Base-by-base conservation (phyloP, 768 basidiomycete genomes). In the Termitomyces sp. region DNA sequence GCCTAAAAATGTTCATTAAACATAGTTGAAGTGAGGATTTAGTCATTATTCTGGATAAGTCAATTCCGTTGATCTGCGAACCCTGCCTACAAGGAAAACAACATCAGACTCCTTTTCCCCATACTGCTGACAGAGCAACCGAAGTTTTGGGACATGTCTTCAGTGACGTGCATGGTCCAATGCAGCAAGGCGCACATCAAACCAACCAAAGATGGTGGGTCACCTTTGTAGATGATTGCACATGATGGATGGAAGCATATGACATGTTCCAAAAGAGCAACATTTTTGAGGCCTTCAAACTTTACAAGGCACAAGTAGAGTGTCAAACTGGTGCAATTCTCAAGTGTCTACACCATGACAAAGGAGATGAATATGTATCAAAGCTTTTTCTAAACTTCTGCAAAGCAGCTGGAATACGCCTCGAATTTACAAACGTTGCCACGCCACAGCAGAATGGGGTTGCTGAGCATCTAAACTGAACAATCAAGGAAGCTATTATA, bases 401-500 rank as follows among this genome's bases (percentile, higher is more conserved):
- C 45, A 46, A 6, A 3, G 5, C 24, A 2, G 13, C 13, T 0
- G 22, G 45, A 0, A 46, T 46, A 13, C 6, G 45, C 6, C 12
- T 46, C 7, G 24, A 24, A 6, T 24, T 15, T 15, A 46, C 24
- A 15, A 46, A 46, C 8, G 15, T 24, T 16, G 45, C 12, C 0
- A 46, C 24, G 7, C 22, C 13, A 1, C 45, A 78, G 65, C 75
- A 80, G 53, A 82, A 81, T 60, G 73, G 77, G 12, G 70, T 78
- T 4, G 76, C 76, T 1, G 76, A 82, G 61, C 60, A 72, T 1
- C 61, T 63, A 7, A 80, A 81, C 39, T 59, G 70, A 2, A 73
- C 72, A 0, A 65, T 81, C 36, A 61, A 65, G 1, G 71, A 78
- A 22, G 65, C 62, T 18, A 65, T 71, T 15, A 63, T 55, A 3